Evolutionary conservation across 371 early-diverging fungal genomes (phyloP), one percentile per base, ranked within the genome.

Genomic region (Mucor circinelloides): DNA sequence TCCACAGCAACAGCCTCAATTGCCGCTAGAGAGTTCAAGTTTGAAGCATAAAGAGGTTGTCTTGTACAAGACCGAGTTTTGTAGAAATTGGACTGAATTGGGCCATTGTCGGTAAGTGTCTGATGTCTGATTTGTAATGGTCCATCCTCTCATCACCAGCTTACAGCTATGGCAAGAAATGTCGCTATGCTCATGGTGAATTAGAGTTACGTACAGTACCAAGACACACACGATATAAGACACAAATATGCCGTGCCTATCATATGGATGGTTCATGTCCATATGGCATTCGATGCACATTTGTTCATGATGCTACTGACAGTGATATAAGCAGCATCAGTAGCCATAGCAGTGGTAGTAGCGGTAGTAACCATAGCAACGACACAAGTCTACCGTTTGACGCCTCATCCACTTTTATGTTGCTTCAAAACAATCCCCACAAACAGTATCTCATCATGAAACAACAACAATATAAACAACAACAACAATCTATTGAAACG

Each of bases 31-130:
- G 7, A 52, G 15, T 10, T 6, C 25, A 15, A 63, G 34, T 12
- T 32, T 62, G 50, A 62, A 62, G 23, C 62, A 48, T 36, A 66
- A 66, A 66, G 60, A 50, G 40, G 44, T 83, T 7, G 80, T 81
- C 48, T 81, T 99, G 9, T 99, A 97, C 87, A 98, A 98, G 81
- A 99, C 99, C 13, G 99, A 99, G 80, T 85, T 95, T 50, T 99
- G 99, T 76, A 85, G 95, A 59, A 93, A 93, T 50, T 94, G 90
- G 84, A 89, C 90, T 71, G 95, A 94, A 65, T 90, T 90, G 9
- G 95, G 96, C 10, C 70, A 80, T 23, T 99, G 99, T 87, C 88
- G 90, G 85, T 88, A 87, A 66, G 68, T 10, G 27, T 27, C 6
- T 23, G 34, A 28, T 21, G 34, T 42, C 7, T 15, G 13, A 13